Percentiles rank a stretch among this genome's conserved stretches.
These are phyloP conservation scores for Cercophora samala DNA, from an alignment of 495 filamentous ascomycete genomes.

Conservation along the genomic window DNA sequence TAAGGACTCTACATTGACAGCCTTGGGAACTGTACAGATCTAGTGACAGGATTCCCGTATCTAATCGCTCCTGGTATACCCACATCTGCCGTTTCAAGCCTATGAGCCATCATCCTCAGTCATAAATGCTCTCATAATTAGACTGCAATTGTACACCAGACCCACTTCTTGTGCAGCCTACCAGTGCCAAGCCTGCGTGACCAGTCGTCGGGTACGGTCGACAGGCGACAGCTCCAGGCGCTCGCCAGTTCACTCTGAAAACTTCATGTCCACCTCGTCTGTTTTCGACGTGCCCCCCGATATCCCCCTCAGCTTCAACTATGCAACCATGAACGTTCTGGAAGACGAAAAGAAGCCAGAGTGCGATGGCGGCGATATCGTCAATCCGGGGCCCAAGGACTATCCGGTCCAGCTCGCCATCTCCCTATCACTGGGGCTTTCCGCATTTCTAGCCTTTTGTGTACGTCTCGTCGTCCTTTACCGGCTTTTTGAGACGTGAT, in stretches of 20 bases:
- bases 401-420: slow-evolving; percentile 53
- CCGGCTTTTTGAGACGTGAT: not conserved
- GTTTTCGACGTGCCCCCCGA: not conserved
- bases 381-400: slow-evolving; percentile 38
- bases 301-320: not conserved
- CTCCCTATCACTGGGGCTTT: slow-evolving; percentile 48
- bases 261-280: not conserved
- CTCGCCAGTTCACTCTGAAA: not conserved
- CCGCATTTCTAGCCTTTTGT: slow-evolving; percentile 53
- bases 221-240: not conserved
- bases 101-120: not conserved
- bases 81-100: not conserved
- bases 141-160: not conserved
- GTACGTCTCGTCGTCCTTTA: slow-evolving; percentile 31
- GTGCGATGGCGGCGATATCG: slow-evolving; percentile 34
- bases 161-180: not conserved
- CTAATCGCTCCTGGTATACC: not conserved
- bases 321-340: slow-evolving; percentile 26
- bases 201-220: not conserved
- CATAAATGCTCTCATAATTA: not conserved
- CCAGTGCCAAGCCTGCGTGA: slow-evolving; percentile 5
- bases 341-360: slow-evolving; percentile 19
- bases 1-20: not conserved
- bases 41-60: not conserved
- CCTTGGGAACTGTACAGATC: not conserved